Base-by-base conservation (phyloP, 768 basidiomycete genomes). In the Sarcodon aspratus region DNA sequence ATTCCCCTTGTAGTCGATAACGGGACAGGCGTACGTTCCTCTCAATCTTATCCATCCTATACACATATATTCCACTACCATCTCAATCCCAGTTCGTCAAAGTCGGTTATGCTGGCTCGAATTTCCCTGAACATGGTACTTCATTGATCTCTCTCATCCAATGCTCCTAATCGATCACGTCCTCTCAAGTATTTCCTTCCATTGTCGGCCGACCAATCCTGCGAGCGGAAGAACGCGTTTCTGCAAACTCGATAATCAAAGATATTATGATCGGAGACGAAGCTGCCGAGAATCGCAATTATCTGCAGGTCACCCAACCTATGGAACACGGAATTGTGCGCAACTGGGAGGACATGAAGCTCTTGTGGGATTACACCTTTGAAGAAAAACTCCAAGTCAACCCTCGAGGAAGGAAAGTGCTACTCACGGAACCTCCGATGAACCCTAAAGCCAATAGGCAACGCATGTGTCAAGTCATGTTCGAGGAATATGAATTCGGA, bases 221-320 rank as follows among this genome's bases (percentile, higher is more conserved):
- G 53, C 91, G 95, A 51, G 95, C 95, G 7, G 95, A 98, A 67
- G 95, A 98, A 68, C 87, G 95, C 49, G 80, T 93, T 33, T 86
- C 47, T 6, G 59, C 90, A 36, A 73, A 80, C 38, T 74, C 85
- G 9, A 67, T 82, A 55, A 97, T 98, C 75, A 90, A 89, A 62
- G 95, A 99, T 65, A 86, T 97, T 70, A 96, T 98, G 92, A 71
- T 97, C 64, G 96, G 96, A 53, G 95, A 98, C 72, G 90, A 96
- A 63, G 96, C 96, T 21, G 89, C 89, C 11, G 78, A 83, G 66
- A 85, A 91, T 66, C 85, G 96, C 44, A 94, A 89, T 63, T 97
- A 87, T 69, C 82, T 99, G 36, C 94, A 98, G 68, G 76, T 99
- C 34, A 90, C 93, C 0, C 96, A 98, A 60, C 96, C 96, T 1